Percentiles rank a stretch among this genome's conserved stretches.
Evolutionary conservation across 225 moss, liverwort and hornwort genomes (phyloP).

Genomic region (Climacium dendroides): DNA sequence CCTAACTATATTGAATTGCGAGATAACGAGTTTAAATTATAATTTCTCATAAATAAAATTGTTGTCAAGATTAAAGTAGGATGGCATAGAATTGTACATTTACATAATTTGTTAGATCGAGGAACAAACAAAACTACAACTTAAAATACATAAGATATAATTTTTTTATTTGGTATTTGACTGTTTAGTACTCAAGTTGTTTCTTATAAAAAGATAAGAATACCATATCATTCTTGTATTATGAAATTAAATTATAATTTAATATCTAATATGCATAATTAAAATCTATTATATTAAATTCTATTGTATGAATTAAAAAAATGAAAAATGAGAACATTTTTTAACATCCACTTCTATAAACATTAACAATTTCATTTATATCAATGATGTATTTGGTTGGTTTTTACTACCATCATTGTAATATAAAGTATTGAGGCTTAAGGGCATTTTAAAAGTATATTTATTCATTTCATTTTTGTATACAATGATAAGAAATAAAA

Average conservation of each 20-base stretch:
- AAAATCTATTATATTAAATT: background rate
- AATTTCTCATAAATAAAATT: background rate
- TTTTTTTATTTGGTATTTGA: background rate
- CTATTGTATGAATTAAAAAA: background rate
- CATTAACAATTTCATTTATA: background rate
- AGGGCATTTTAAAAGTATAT: background rate
- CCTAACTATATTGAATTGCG: background rate
- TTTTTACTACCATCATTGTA: background rate
- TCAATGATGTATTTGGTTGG: background rate
- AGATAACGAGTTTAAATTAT: too few relatives aligned
- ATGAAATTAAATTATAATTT: background rate
- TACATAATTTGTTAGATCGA: background rate
- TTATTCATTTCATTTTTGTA: background rate
- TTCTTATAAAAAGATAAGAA: background rate
- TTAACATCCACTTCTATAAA: background rate
- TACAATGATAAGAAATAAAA: background rate
- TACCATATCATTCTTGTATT: background rate
- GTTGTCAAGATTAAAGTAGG: background rate
- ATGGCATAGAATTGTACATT: background rate
- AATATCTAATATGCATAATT: background rate
- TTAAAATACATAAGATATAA: background rate
- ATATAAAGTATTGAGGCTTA: background rate
- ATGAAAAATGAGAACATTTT: background rate
- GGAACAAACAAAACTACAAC: background rate
- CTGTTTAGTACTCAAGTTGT: too few relatives aligned